Evolutionary conservation across 441 rosid genomes (phyloP), one percentile per base, ranked within the genome.

Genomic region (Arabidopsis lyrata): DNA sequence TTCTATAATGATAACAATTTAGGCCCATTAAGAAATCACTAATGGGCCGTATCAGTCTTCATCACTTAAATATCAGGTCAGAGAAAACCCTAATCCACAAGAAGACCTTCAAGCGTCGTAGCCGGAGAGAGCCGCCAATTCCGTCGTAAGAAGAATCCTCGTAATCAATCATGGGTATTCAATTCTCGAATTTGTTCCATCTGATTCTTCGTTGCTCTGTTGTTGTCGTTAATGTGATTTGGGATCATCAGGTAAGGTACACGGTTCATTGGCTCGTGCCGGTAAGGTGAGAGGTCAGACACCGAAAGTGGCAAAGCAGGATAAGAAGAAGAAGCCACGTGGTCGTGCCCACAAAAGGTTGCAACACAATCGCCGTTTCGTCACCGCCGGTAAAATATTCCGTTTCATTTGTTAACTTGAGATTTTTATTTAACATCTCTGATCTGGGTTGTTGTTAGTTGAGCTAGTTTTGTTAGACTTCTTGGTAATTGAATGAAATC

Each of bases 221-320:
- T n/a, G n/a, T n/a, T n/a, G n/a, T n/a, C n/a, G n/a, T n/a, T n/a
- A n/a, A n/a, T n/a, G n/a, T n/a, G n/a, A n/a, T n/a, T 13, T 0
- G 14, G 29, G 3, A 1, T 42, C 3, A 42, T 4, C 0, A 90
- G 97, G 97, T 24, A 92, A 92, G 77, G 97, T 92, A 55, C 97
- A 92, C 81, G 98, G 98, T 74, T 91, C 97, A 27, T 47, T 91
- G 76, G 96, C 98, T 63, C 98, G 97, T 86, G 92, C 92, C n/a
- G 90, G 88, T 11, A 87, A 87, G 77, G 92, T 87, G 60, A 80
- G 87, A 75, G 91, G 89, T 6, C 89, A 84, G 71, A 87, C 91
- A 1, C 91, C 89, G 1, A 85, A 85, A 68, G 88, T 85, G 10
- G 90, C 90, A 0, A 81, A 81, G 75, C 90, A 86, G 14, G 92